phyloP scores from a whole-genome alignment of 2,329 filamentous ascomycete species.

The Huntiella abstrusa region DNA sequence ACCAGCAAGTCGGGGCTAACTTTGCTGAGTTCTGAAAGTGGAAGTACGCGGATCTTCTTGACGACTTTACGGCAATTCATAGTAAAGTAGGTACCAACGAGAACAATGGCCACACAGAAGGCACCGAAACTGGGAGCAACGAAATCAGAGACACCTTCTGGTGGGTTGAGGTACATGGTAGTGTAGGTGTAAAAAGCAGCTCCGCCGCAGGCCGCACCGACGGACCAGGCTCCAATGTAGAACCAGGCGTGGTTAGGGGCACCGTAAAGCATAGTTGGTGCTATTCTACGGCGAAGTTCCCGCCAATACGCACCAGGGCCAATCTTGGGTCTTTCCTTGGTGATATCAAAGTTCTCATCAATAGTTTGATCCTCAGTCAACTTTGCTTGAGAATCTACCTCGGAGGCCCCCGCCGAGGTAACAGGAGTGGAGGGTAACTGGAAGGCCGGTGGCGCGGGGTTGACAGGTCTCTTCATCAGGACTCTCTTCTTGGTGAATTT shows the following conservation, averaged over 20 bases:
- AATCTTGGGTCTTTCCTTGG: constrained; percentile 3
- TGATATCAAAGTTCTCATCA: too few species aligned
- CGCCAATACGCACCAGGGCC: constrained; percentile 28
- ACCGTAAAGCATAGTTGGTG: constrained; percentile 43
- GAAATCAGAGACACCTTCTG: constrained; percentile 34
- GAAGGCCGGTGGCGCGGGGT: too few species aligned
- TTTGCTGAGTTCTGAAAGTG: constrained; percentile 15
- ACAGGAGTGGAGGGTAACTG: too few species aligned
- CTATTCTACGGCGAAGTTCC: constrained; percentile 34
- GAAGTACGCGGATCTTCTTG: constrained; percentile 36
- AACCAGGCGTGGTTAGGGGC: constrained; percentile 45
- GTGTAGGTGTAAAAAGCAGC: constrained; percentile 33
- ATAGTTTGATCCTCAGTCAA: too few species aligned
- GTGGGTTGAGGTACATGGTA: constrained; percentile 28
- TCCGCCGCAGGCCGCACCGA: constrained; percentile 32
- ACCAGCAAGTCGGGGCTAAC: not conserved
- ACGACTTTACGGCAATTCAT: constrained; percentile 39
- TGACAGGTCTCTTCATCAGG: too few species aligned
- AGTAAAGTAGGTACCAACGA: constrained; percentile 40
- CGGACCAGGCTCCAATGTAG: constrained; percentile 38
- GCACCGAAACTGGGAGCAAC: constrained; percentile 37
- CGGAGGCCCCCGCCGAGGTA: too few species aligned
- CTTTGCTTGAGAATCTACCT: too few species aligned
- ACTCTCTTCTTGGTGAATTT: too few species aligned
- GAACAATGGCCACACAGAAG: constrained; percentile 39